Evolutionary conservation across 1,284 basidiomycete species (phyloP), one percentile per base, ranked within the genome.

Genomic region (Apiotrichum laibachii): DNA sequence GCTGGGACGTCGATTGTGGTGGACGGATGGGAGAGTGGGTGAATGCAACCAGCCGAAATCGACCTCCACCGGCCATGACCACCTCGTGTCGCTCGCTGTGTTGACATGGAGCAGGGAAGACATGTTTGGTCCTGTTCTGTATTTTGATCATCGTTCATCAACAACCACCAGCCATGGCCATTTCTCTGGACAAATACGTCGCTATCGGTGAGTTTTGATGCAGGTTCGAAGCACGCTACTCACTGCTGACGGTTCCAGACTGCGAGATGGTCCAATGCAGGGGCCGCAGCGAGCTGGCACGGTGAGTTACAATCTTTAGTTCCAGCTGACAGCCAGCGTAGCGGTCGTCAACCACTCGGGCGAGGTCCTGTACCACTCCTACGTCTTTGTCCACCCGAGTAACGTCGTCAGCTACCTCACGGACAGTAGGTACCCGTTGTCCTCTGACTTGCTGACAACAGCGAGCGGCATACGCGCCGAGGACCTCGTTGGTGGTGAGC

Each of bases 351-450:
- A 83, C 67, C 79, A 79, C 58, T 67, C 77, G 50, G 81, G 82
- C 11, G 63, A 61, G 4, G 68, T 78, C 12, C 57, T 83, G 9
- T 68, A 80, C 51, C 80, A 83, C 60, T 77, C 75, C 0, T 82
- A 79, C 58, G 82, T 83, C 0, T 71, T 72, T 50, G 67, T 73
- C 31, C 79, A 82, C 22, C 73, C 78, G 12, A 72, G 78, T 49
- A 78, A 77, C 53, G 80, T 83, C 15, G 75, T 77, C 11, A 81
- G 82, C 69, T 83, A 82, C 67, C 70, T 81, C 1, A 82, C 82
- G 0, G 76, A 74, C 71, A 78, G 82, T 58, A 45, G 59, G 67
- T 55, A 15, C 10, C 16, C 11, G 9, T 43, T 26, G 15, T 8
- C n/a, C 2, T 10, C 44, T 31, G 26, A 31, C 26, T 7, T 31